These are phyloP conservation scores for Collybiopsis luxurians DNA, from an alignment of 768 basidiomycete species.

Conservation along the genomic window DNA sequence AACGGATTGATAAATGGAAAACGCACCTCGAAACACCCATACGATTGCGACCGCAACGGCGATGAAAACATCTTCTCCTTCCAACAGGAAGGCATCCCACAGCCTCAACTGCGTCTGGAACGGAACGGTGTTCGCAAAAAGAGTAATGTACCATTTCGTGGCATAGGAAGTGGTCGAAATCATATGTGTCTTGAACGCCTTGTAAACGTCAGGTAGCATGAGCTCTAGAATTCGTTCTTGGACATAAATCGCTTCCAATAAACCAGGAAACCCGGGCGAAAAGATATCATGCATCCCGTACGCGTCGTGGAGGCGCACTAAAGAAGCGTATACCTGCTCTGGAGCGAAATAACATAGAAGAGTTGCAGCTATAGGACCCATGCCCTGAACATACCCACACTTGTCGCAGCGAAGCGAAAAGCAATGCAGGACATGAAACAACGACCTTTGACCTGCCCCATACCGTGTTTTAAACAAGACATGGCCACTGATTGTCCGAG, in stretches of 20 bases:
- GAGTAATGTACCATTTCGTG: conserved; percentile 99
- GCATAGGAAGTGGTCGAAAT: conserved; percentile 94
- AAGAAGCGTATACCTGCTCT: conserved; percentile 78
- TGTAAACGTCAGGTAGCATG: conserved; percentile 88
- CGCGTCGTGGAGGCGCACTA: conserved; percentile 86
- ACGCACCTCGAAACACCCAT: conserved; percentile 85
- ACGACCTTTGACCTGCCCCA: conserved; percentile 90
- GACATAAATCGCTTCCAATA: conserved; percentile 93
- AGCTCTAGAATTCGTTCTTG: conserved; percentile 87
- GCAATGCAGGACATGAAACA: conserved; percentile 92
- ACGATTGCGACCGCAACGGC: conserved; percentile 84
- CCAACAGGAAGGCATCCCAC: conserved; percentile 92
- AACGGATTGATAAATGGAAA: conserved; percentile 1
- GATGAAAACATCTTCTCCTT: conserved; percentile 87
- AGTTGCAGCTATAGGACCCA: conserved; percentile 97
- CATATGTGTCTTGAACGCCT: conserved; percentile 82
- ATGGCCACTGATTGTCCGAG: conserved; percentile 93
- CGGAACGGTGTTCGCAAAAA: conserved; percentile 93
- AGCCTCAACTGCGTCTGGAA: conserved; percentile 92
- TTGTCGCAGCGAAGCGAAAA: conserved; percentile 82
- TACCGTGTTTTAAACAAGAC: conserved; percentile 94
- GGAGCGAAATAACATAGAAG: conserved; percentile 92
- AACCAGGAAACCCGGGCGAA: conserved; percentile 91
- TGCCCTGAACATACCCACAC: conserved; percentile 98
- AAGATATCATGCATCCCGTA: conserved; percentile 90